phyloP scores from a whole-genome alignment of 2,329 filamentous ascomycete species.

The Aspergillus flavus region DNA sequence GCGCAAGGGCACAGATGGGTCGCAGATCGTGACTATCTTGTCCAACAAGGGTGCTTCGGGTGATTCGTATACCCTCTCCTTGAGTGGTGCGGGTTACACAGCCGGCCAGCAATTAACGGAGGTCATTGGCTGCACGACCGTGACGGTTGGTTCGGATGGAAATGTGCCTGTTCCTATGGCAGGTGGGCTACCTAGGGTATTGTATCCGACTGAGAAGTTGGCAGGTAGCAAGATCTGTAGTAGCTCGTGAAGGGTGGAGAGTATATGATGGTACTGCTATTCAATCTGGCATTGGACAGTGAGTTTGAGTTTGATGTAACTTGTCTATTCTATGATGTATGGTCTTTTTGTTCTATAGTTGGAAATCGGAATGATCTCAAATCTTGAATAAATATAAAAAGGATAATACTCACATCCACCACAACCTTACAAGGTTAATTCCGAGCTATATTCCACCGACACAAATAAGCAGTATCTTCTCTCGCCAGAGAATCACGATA shows the following conservation, averaged over 20 bases:
- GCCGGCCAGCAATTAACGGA: conserved; percentile 30
- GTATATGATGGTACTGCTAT: too few species aligned
- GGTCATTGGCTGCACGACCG: conserved; percentile 42
- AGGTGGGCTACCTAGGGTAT: conserved; percentile 47
- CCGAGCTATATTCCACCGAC: too few species aligned
- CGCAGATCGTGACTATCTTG: conserved; percentile 45
- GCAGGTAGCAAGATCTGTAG: conserved; percentile 16
- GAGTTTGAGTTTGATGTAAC: too few species aligned
- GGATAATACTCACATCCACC: too few species aligned
- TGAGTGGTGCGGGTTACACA: conserved; percentile 27
- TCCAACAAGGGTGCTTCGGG: conserved; percentile 43
- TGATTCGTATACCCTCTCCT: conserved; percentile 27
- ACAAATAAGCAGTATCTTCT: too few species aligned
- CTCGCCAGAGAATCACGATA: too few species aligned
- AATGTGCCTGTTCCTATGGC: conserved; percentile 48
- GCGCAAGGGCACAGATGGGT: conserved; percentile 45
- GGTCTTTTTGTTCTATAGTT: too few species aligned
- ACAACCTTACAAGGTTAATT: too few species aligned
- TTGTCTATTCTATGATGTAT: too few species aligned
- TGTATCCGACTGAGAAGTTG: conserved; percentile 25
- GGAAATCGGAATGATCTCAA: too few species aligned
- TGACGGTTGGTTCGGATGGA: conserved; percentile 48
- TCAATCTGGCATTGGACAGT: too few species aligned
- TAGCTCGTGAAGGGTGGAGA: neutral
- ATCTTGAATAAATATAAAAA: too few species aligned